Conservation (phyloP, 2,329 filamentous ascomycete species). For the Neonectria magnoliae region DNA sequence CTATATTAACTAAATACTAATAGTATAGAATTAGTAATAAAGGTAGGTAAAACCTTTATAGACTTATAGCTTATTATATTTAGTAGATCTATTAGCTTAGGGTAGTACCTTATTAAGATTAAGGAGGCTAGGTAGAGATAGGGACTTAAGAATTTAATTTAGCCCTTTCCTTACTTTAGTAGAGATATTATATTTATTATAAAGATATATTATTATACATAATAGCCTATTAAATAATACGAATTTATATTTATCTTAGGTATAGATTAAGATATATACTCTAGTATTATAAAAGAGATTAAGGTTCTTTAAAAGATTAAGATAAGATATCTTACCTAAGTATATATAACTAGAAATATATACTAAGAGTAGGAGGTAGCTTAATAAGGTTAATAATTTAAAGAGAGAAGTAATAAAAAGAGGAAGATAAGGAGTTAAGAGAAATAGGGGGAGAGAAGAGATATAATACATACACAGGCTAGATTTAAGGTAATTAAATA, state of each 20-base stretch:
- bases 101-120: not conserved
- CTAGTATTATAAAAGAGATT: not conserved
- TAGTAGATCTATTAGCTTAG: not conserved
- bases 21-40: too few species aligned
- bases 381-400: too few species aligned
- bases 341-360: not conserved
- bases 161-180: not conserved
- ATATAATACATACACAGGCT: too few species aligned
- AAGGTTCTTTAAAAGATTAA: too few species aligned
- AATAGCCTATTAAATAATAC: not conserved
- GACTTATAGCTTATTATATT: conserved; percentile 6
- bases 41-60: too few species aligned
- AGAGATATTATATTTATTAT: conserved; percentile 1
- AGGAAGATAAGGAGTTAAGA: too few species aligned
- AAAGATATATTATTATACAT: conserved; percentile 6
- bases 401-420: not conserved
- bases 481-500: too few species aligned
- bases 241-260: not conserved
- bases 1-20: too few species aligned
- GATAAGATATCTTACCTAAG: not conserved
- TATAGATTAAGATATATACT: not conserved
- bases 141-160: too few species aligned
- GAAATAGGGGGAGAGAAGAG: too few species aligned
- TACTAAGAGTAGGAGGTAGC: not conserved
- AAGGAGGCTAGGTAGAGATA: not conserved